Base-by-base conservation (phyloP, 2,329 filamentous ascomycete genomes). In the Akanthomyces dipterigenus region DNA sequence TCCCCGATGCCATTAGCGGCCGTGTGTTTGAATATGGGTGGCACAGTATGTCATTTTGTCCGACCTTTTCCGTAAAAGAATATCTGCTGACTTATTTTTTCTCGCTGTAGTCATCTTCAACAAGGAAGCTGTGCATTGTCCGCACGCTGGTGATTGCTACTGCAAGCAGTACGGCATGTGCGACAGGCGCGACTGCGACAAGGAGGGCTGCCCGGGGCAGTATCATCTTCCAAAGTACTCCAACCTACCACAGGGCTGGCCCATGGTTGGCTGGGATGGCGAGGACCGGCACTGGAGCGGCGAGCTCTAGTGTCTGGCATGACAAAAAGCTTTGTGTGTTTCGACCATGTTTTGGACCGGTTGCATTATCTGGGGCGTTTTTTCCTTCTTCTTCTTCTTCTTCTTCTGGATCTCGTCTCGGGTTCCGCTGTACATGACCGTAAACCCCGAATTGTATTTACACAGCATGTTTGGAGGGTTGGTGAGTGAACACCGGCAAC, bases 91-190 rank as follows among this genome's bases (percentile, higher is more conserved):
- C 31, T n/a, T 54, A 12, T n/a, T 8, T 42, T 18, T n/a, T n/a
- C n/a, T n/a, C n/a, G 5, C 5, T 3, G 4, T 54, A 84, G 81
- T 86, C 64, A 82, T 86, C 12, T 86, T 86, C 66, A 82, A 82
- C 58, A 81, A 83, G 64, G 72, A 79, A 26, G 70, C 79, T 7
- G 78, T 87, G 1, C 79, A 87, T 65, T 90, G 87, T 65, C 87
- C 87, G 0, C 74, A 76, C 20, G 84, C 84, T 1, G 72, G 77
- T 50, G 80, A 83, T 9, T 89, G 87, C 69, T 89, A 89, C 70
- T 89, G 87, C 72, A 82, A 86, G 45, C 78, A 84, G 18, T 90
- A 86, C 66, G 86, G 86, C 0, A 66, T 87, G 28, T 90, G 87
- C 70, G 68, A 75, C 55, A 51, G 28, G 26, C 60, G 78, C 42